phyloP scores from a whole-genome alignment of 306 rosid species.

The Sindora glabra region DNA sequence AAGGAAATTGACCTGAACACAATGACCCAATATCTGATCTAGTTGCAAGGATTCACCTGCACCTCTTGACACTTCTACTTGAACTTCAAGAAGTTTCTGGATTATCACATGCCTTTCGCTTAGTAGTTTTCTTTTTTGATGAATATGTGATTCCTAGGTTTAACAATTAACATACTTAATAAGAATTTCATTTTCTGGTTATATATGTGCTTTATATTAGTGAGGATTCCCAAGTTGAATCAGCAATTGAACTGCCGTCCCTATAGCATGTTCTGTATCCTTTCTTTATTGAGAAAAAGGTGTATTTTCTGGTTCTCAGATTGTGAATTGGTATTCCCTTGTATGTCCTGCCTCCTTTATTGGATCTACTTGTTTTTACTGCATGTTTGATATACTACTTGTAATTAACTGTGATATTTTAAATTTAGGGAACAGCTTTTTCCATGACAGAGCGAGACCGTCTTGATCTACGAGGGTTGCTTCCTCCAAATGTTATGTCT shows the following conservation, averaged over 20 bases:
- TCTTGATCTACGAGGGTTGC: conserved; percentile 96
- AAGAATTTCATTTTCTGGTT: background rate
- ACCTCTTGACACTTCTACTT: background rate
- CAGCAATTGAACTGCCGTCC: background rate
- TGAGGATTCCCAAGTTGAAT: background rate
- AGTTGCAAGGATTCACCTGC: background rate
- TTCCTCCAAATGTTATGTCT: conserved; percentile 94
- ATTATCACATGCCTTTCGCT: background rate
- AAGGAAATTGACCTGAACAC: background rate
- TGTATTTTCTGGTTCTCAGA: background rate
- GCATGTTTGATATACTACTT: background rate
- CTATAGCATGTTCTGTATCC: no score
- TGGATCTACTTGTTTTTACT: background rate
- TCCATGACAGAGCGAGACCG: conserved; percentile 94
- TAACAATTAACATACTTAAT: no score
- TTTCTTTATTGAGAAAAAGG: no score
- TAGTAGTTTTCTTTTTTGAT: background rate
- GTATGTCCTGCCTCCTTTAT: background rate
- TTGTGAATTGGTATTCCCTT: background rate
- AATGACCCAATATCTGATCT: background rate
- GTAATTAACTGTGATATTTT: conserved; percentile 13
- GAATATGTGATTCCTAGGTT: background rate
- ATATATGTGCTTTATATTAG: background rate
- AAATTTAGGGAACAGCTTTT: conserved; percentile 86
- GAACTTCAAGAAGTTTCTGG: background rate